A percentile compares a stretch with the other conserved stretches of the same genome.
Conservation (phyloP, 1,139 yeast genomes). For the Scheffersomyces illinoinensis region DNA sequence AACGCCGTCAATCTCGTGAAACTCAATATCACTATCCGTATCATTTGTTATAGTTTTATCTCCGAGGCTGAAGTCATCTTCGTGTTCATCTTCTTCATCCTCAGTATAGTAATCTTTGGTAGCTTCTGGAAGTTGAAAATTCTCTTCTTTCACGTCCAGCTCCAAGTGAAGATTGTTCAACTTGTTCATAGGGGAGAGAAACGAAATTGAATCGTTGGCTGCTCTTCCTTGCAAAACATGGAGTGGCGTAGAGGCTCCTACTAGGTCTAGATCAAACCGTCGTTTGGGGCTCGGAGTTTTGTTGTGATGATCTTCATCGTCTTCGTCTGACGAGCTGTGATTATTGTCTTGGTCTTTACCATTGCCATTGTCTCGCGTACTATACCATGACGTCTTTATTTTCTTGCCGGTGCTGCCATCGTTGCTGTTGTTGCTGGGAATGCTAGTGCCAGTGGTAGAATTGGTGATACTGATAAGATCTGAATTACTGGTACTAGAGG, state of each 20-base stretch:
- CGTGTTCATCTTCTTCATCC: conserved; percentile 9
- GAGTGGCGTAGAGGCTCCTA: conserved; percentile 41
- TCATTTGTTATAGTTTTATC: conserved; percentile 18
- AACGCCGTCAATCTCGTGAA: conserved; percentile 3
- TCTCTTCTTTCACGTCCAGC: conserved; percentile 10
- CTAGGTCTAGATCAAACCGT: conserved; percentile 23
- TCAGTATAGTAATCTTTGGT: conserved; percentile 4
- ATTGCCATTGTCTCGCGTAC: not conserved
- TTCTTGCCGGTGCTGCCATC: not conserved
- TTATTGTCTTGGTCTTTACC: conserved; percentile 8
- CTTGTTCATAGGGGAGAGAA: conserved; percentile 35
- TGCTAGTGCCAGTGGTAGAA: not conserved
- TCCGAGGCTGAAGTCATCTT: conserved; percentile 10
- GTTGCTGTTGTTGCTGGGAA: not conserved
- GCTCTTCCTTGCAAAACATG: conserved; percentile 11
- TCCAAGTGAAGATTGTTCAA: conserved; percentile 16
- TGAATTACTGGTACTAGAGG: conserved; percentile 1
- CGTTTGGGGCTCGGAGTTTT: conserved; percentile 5
- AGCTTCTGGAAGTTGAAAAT: conserved; percentile 3
- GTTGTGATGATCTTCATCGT: conserved; percentile 16
- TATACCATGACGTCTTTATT: not conserved
- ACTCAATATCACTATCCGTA: conserved; percentile 15
- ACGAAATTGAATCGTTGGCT: conserved; percentile 23
- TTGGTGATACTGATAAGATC: not conserved
- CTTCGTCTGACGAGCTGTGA: conserved; percentile 14